These are phyloP conservation scores for Phlegmacium glaucopus DNA, from an alignment of 768 basidiomycete species.

Conservation along the genomic window DNA sequence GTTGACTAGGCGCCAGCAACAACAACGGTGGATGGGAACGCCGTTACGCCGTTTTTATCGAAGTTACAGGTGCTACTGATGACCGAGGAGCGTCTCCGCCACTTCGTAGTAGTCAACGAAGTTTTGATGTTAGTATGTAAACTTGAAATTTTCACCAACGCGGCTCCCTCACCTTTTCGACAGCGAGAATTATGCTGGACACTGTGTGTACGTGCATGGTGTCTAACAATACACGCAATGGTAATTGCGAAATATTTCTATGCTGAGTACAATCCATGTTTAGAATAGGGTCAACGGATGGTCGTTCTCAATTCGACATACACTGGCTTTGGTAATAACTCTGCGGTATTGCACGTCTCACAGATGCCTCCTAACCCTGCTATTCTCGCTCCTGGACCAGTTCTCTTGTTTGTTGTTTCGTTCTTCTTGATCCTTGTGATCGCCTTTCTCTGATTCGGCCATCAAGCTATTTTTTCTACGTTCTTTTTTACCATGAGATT, in stretches of 20 bases:
- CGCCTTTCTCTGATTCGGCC: too few species aligned
- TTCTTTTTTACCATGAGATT: too few species aligned
- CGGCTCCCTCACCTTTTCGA: slow-evolving; percentile 24
- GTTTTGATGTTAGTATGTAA: slow-evolving; percentile 24
- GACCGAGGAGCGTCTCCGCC: too few species aligned
- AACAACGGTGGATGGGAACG: too few species aligned
- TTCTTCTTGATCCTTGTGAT: too few species aligned
- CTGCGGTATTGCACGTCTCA: slow-evolving; percentile 57
- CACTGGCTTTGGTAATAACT: slow-evolving; percentile 53
- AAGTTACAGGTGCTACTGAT: too few species aligned
- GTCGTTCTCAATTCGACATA: slow-evolving; percentile 62
- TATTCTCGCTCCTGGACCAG: slow-evolving; percentile 66
- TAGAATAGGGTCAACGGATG: slow-evolving; percentile 71
- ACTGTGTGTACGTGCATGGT: slow-evolving; percentile 17
- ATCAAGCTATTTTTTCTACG: too few species aligned
- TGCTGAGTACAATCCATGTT: not conserved
- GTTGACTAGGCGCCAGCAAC: too few species aligned
- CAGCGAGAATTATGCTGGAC: slow-evolving; percentile 18
- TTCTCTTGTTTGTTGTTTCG: slow-evolving; percentile 62
- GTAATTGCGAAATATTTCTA: slow-evolving; percentile 23
- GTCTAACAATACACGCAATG: slow-evolving; percentile 61
- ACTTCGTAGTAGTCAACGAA: too few species aligned
- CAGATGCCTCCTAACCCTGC: slow-evolving; percentile 75
- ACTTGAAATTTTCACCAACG: slow-evolving; percentile 15
- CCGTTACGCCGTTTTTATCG: too few species aligned